phyloP scores from a whole-genome alignment of 73 alveolate genomes.

The Paramecium sexaurelia region DNA sequence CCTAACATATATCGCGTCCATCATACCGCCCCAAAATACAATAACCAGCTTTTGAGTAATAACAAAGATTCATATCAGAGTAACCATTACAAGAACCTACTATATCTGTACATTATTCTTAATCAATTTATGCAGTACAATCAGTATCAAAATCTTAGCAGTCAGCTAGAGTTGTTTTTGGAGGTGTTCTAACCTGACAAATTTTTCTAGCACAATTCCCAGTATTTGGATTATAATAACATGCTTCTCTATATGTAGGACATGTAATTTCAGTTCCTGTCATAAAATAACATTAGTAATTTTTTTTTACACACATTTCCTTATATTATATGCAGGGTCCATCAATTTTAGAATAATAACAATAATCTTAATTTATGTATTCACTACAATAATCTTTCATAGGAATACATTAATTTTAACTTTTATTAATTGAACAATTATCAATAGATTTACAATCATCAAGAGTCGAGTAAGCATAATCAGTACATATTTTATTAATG shows the following conservation, averaged over 20 bases:
- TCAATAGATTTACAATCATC: background rate
- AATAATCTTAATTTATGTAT: background rate
- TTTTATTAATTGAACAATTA: background rate
- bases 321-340: background rate
- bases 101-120: background rate
- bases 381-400: background rate
- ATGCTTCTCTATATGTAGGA: background rate
- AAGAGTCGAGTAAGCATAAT: background rate
- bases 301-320: background rate
- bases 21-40: background rate
- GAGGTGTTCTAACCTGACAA: background rate
- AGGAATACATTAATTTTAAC: background rate
- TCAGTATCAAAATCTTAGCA: background rate
- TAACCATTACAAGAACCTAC: background rate
- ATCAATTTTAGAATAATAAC: background rate
- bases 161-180: background rate
- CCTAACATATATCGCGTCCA: background rate
- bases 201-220: background rate
- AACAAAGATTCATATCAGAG: background rate
- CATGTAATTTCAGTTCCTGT: background rate
- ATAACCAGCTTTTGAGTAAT: background rate
- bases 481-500: background rate
- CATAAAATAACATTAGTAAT: background rate
- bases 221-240: background rate
- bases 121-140: background rate